Percentiles rank a stretch among this genome's conserved stretches.
phyloP scores from a whole-genome alignment of 2,329 filamentous ascomycete species.

The Trichoderma aggressivum region DNA sequence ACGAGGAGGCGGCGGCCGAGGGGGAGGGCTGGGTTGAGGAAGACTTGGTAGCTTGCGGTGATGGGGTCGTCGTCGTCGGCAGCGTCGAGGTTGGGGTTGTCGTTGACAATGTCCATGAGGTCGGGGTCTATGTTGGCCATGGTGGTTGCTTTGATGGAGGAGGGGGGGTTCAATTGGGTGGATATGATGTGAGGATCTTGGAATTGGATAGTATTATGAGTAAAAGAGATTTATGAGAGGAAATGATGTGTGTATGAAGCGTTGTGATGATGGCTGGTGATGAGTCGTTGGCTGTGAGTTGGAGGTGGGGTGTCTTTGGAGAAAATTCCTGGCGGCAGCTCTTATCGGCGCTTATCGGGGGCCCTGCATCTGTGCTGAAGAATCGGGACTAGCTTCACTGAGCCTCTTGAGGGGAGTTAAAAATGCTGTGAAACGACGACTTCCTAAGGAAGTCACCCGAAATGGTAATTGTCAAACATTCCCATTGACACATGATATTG shows the following conservation, averaged over 20 bases:
- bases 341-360: conserved; percentile 28
- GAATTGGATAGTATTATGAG: not conserved
- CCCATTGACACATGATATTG: too few relatives aligned
- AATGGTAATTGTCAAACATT: too few relatives aligned
- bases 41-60: conserved; percentile 75
- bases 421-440: not conserved
- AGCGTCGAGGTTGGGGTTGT: conserved; percentile 19
- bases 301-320: conserved; percentile 16
- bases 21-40: conserved; percentile 71
- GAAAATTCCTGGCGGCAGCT: conserved; percentile 14
- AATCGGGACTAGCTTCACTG: not conserved
- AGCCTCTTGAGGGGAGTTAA: not conserved
- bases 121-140: conserved; percentile 21
- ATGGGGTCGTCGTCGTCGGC: conserved; percentile 60
- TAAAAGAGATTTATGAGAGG: not conserved
- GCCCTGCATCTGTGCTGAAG: not conserved
- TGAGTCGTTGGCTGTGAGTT: not conserved
- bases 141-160: not conserved
- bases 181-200: not conserved
- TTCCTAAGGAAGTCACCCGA: too few relatives aligned
- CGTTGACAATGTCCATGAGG: conserved; percentile 26
- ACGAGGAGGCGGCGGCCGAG: conserved; percentile 67
- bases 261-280: not conserved
- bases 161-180: not conserved
- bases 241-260: not conserved